Conservation (phyloP, 345 rosid species). For the Brassica carinata region DNA sequence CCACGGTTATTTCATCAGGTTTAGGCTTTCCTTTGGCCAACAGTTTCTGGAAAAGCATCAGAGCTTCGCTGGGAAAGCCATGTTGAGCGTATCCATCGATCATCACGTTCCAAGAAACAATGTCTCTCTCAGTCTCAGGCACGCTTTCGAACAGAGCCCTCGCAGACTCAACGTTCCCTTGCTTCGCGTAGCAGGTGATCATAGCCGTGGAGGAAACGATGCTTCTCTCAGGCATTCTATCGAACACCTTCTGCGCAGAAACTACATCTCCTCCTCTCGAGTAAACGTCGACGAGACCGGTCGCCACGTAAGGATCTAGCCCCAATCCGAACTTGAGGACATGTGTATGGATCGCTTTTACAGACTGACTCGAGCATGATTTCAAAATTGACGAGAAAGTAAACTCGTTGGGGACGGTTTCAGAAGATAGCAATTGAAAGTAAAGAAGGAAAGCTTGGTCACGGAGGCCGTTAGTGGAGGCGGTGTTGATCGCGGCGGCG, state of each 20-base stretch:
- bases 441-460: constrained; percentile 53
- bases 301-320: constrained; percentile 63
- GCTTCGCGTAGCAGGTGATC: constrained; percentile 73
- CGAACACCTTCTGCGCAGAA: constrained; percentile 69
- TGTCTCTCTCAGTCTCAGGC: constrained; percentile 48
- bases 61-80: constrained; percentile 49
- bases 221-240: constrained; percentile 58
- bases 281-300: constrained; percentile 65
- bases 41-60: constrained; percentile 50
- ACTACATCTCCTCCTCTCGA: constrained; percentile 58
- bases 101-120: constrained; percentile 76
- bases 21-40: constrained; percentile 41
- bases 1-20: constrained; percentile 61
- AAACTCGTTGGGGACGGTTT: constrained; percentile 61
- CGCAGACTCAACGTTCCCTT: constrained; percentile 56
- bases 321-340: constrained; percentile 64
- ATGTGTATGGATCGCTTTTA: constrained; percentile 53
- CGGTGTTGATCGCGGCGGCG: constrained; percentile 63
- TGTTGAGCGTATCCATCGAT: constrained; percentile 62
- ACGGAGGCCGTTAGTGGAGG: constrained; percentile 44
- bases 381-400: constrained; percentile 75
- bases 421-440: constrained; percentile 49
- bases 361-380: constrained; percentile 53
- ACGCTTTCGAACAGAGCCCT: constrained; percentile 50
- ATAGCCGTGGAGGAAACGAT: constrained; percentile 70